These are phyloP conservation scores for Pestalotiopsis fici DNA, from an alignment of 2,329 filamentous ascomycete species.

Conservation along the genomic window DNA sequence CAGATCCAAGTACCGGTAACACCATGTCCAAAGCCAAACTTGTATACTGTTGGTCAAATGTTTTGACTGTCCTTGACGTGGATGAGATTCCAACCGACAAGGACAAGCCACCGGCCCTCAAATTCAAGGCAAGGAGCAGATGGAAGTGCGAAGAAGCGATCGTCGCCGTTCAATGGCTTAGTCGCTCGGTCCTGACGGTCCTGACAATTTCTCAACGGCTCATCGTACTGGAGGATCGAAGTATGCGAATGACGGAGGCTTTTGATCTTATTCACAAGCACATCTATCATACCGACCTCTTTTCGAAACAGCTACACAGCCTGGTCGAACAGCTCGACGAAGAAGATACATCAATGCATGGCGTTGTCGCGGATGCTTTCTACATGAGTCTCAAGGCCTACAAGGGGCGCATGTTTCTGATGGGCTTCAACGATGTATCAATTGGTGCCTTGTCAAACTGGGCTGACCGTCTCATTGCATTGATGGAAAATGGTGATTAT, in stretches of 20 bases:
- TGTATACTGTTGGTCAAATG: conserved; percentile 97
- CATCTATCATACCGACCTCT: conserved; percentile 88
- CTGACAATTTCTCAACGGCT: conserved; percentile 93
- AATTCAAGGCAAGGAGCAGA: conserved; percentile 79
- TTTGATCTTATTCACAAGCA: conserved; percentile 91
- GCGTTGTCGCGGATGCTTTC: conserved; percentile 94
- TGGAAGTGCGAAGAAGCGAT: conserved; percentile 96
- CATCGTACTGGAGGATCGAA: conserved; percentile 87
- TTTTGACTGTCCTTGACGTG: conserved; percentile 91
- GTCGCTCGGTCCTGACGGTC: conserved; percentile 86
- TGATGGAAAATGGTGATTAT: conserved; percentile 98
- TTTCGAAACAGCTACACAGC: conserved; percentile 80
- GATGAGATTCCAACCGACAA: conserved; percentile 70
- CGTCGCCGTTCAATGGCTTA: conserved; percentile 95
- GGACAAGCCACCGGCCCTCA: conserved; percentile 76
- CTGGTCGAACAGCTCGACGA: conserved; percentile 89
- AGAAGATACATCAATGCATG: conserved; percentile 86
- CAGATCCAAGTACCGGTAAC: conserved; percentile 66
- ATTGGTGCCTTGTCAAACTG: conserved; percentile 94
- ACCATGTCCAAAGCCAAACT: conserved; percentile 81
- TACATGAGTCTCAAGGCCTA: conserved; percentile 97
- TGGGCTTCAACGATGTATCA: conserved; percentile 92
- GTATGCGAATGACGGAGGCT: conserved; percentile 88
- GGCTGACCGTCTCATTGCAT: conserved; percentile 88
- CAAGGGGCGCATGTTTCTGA: conserved; percentile 87